These are phyloP conservation scores for Annulohypoxylon bovei DNA, from an alignment of 495 filamentous ascomycete species.

Conservation along the genomic window DNA sequence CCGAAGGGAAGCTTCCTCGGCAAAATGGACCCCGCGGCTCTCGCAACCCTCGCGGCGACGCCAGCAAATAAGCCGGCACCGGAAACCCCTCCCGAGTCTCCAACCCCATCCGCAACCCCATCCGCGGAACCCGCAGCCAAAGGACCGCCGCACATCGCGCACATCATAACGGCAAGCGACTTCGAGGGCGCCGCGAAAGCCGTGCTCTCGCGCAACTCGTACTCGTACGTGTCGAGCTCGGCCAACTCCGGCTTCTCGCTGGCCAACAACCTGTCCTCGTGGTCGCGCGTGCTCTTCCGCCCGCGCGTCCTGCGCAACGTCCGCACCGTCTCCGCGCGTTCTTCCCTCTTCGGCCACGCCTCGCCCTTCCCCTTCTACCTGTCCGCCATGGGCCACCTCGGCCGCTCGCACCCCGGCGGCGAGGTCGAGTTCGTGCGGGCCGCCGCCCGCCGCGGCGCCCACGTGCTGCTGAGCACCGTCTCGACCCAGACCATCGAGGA, in stretches of 20 bases:
- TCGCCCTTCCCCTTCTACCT: constrained; percentile 80
- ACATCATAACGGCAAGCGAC: constrained; percentile 55
- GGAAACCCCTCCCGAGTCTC: constrained; percentile 45
- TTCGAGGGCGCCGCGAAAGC: constrained; percentile 80
- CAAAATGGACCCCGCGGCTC: constrained; percentile 70
- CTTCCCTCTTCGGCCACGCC: constrained; percentile 79
- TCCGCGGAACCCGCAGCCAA: background rate
- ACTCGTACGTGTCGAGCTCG: constrained; percentile 86
- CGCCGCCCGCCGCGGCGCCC: constrained; percentile 36
- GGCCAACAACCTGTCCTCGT: constrained; percentile 85
- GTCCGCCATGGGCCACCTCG: constrained; percentile 80
- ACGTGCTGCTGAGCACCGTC: constrained; percentile 57
- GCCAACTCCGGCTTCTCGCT: constrained; percentile 80
- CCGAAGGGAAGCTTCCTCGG: constrained; percentile 72
- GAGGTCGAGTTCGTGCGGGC: constrained; percentile 74
- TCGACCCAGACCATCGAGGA: constrained; percentile 53
- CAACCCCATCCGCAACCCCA: constrained; percentile 16
- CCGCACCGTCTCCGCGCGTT: constrained; percentile 72
- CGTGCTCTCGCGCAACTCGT: constrained; percentile 81
- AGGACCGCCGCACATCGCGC: constrained; percentile 53
- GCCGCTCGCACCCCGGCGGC: constrained; percentile 69
- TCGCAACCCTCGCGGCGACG: constrained; percentile 37
- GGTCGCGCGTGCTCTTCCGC: constrained; percentile 87
- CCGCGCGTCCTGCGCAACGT: constrained; percentile 81
- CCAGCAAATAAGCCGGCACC: constrained; percentile 36